These are phyloP conservation scores for Sodiomyces alkalinus DNA, from an alignment of 2,329 filamentous ascomycete genomes.

Conservation along the genomic window DNA sequence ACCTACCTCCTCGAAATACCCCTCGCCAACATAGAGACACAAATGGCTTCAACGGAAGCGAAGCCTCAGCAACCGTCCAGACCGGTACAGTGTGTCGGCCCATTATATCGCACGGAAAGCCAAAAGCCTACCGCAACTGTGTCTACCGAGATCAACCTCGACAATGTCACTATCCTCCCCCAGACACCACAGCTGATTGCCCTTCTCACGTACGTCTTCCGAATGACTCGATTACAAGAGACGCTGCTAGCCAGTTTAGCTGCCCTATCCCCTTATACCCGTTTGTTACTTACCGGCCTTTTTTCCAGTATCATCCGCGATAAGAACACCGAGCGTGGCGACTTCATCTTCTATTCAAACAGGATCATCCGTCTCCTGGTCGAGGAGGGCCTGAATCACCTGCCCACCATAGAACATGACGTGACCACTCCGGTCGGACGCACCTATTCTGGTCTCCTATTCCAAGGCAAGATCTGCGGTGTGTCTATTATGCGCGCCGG, in stretches of 20 bases:
- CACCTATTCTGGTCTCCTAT: slow-evolving; percentile 79
- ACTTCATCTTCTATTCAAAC: slow-evolving; percentile 99
- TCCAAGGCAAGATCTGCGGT: slow-evolving; percentile 96
- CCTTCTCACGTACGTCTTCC: slow-evolving; percentile 82
- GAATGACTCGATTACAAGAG: too few species aligned
- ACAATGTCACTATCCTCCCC: slow-evolving; percentile 78
- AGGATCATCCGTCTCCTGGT: slow-evolving; percentile 92
- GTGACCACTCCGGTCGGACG: slow-evolving; percentile 85
- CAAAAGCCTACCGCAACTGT: slow-evolving; percentile 81
- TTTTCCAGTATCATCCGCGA: slow-evolving; percentile 77
- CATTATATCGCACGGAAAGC: slow-evolving; percentile 58
- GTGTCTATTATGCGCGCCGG: slow-evolving; percentile 98
- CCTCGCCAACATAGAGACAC: too few species aligned
- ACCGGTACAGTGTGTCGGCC: slow-evolving; percentile 54
- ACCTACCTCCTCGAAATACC: neutral
- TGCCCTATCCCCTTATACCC: neutral
- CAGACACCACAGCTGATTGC: slow-evolving; percentile 97
- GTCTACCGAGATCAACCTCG: slow-evolving; percentile 64
- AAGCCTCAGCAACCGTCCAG: slow-evolving; percentile 5
- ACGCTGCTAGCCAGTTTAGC: slow-evolving; percentile 1
- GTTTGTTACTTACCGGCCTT: slow-evolving; percentile 5
- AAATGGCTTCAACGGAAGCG: slow-evolving; percentile 2
- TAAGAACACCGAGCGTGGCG: slow-evolving; percentile 74
- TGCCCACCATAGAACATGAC: slow-evolving; percentile 76
- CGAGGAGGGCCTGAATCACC: slow-evolving; percentile 92